A percentile compares a stretch with the other conserved stretches of the same genome.
Conservation (phyloP, 228 moss, liverwort and hornwort genomes). For the Sphagnum fallax region DNA sequence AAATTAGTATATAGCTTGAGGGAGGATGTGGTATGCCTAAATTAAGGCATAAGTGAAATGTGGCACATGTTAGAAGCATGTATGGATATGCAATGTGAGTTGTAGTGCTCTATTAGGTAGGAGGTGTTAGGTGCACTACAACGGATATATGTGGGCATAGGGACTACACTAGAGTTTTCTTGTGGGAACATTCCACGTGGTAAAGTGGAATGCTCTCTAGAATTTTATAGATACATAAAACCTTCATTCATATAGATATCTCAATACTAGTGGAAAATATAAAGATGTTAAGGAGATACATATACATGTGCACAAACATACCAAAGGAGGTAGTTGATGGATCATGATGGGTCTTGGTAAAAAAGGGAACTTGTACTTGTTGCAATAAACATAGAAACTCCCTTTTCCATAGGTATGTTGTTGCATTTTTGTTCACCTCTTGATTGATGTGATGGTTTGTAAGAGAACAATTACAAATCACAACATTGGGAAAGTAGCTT, state of each 20-base stretch:
- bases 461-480: too few relatives aligned
- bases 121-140: constrained; percentile 77
- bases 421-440: background rate
- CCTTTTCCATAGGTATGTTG: constrained; percentile 59
- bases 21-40: constrained; percentile 50
- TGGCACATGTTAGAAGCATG: constrained; percentile 56
- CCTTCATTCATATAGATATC: too few relatives aligned
- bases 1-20: constrained; percentile 18
- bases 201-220: background rate
- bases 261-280: background rate
- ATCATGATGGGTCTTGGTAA: constrained; percentile 59
- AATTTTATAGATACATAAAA: too few relatives aligned
- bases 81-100: constrained; percentile 78
- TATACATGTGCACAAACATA: constrained; percentile 23
- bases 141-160: constrained; percentile 60
- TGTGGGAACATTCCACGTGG: background rate
- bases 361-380: constrained; percentile 68
- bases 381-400: constrained; percentile 70
- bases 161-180: constrained; percentile 11
- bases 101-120: constrained; percentile 70
- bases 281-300: background rate
- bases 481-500: too few relatives aligned
- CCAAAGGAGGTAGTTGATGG: constrained; percentile 66
- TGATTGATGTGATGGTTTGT: too few relatives aligned
- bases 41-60: constrained; percentile 57